These are phyloP conservation scores for Podila horticola DNA, from an alignment of 192 early-diverging fungal genomes.

Conservation along the genomic window DNA sequence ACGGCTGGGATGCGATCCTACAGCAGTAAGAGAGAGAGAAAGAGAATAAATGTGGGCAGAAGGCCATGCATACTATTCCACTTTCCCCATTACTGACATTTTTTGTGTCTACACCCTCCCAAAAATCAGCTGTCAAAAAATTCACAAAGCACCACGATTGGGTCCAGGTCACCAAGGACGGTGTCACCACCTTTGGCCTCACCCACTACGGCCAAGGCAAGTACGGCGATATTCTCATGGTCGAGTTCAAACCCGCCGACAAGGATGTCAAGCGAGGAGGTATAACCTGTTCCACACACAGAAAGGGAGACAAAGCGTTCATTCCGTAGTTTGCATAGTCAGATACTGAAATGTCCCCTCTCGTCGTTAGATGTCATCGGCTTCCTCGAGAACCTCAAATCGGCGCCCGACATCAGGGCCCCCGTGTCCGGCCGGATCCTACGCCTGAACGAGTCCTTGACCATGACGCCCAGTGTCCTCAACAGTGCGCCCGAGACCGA, in stretches of 20 bases:
- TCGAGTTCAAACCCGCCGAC: not conserved
- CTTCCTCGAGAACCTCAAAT: not conserved
- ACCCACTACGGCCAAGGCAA: not conserved
- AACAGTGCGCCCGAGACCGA: not conserved
- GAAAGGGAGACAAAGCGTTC: not conserved
- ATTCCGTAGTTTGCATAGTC: not conserved
- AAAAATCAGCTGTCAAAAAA: not conserved
- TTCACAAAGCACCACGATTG: not conserved
- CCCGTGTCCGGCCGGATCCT: not conserved
- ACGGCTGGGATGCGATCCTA: no score
- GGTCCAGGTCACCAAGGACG: not conserved
- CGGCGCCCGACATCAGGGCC: not conserved
- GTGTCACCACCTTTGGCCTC: not conserved
- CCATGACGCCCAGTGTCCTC: not conserved
- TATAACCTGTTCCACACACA: not conserved
- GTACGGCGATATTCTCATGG: not conserved
- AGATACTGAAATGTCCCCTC: not conserved
- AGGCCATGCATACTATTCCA: not conserved
- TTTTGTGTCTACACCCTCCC: not conserved
- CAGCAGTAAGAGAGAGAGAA: no score
- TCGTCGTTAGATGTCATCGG: not conserved
- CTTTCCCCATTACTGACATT: not conserved
- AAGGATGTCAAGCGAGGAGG: slow-evolving; percentile 3
- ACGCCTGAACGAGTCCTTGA: not conserved
- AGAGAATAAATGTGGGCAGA: no score